Percentiles rank a stretch among this genome's conserved stretches.
Evolutionary conservation across 75 land plant species (phyloP).

Genomic region (Selaginella moellendorffii): DNA sequence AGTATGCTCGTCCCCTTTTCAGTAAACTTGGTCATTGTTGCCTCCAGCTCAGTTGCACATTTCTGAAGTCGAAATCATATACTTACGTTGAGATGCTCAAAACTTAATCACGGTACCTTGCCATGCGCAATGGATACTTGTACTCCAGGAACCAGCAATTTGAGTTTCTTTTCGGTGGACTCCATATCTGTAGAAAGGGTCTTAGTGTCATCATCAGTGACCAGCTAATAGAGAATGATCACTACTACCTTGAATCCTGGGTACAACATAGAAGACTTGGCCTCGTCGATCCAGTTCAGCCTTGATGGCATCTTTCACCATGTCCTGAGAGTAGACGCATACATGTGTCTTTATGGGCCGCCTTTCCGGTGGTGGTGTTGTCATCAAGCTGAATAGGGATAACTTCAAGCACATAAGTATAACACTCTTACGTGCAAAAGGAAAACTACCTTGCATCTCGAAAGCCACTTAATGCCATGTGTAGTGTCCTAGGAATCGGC

Average conservation of each 20-base stretch:
- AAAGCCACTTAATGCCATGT: slow-evolving; percentile 89
- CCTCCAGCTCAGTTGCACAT: slow-evolving; percentile 66
- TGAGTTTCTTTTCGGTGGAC: slow-evolving; percentile 46
- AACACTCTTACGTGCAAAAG: background rate
- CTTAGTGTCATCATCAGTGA: background rate
- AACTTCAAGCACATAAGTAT: slow-evolving; percentile 52
- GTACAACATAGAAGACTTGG: slow-evolving; percentile 78
- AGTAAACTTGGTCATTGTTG: slow-evolving; percentile 78
- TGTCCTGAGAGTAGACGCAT: slow-evolving; percentile 42
- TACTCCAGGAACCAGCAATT: slow-evolving; percentile 49
- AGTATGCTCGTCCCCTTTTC: slow-evolving; percentile 63
- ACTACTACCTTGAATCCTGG: slow-evolving; percentile 63
- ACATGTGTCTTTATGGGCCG: slow-evolving; percentile 77
- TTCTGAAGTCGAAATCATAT: slow-evolving; percentile 46
- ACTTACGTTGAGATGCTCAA: no score
- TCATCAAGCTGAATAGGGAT: slow-evolving; percentile 71
- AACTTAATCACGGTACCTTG: no score
- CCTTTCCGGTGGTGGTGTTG: slow-evolving; percentile 98
- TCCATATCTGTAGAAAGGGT: slow-evolving; percentile 52
- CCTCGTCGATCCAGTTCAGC: slow-evolving; percentile 82
- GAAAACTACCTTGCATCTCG: slow-evolving; percentile 86
- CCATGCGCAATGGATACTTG: slow-evolving; percentile 86
- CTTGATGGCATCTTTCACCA: slow-evolving; percentile 47
- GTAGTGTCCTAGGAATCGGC: slow-evolving; percentile 93
- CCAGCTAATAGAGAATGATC: background rate